Percentiles rank a stretch among this genome's conserved stretches.
phyloP scores from a whole-genome alignment of 306 rosid species.

The Dalbergia oliveri region DNA sequence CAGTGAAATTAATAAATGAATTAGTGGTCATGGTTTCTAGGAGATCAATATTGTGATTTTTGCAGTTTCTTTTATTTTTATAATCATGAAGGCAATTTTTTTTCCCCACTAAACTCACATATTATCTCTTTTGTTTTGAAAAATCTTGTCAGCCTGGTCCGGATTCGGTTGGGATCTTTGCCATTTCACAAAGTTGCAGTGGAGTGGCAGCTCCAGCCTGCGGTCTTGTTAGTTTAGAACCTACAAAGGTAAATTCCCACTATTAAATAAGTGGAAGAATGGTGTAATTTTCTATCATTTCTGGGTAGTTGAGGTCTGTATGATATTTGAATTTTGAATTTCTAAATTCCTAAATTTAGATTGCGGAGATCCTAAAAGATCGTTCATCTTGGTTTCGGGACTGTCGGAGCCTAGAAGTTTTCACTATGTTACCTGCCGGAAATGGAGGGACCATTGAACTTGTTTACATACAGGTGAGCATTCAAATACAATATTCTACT shows the following conservation, averaged over 20 bases:
- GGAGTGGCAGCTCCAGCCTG: constrained; percentile 99
- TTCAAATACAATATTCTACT: background rate
- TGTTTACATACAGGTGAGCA: constrained; percentile 85
- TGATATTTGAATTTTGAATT: constrained; percentile 35
- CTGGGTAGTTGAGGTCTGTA: constrained; percentile 12
- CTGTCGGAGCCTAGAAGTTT: constrained; percentile 97
- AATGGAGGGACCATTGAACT: constrained; percentile 96
- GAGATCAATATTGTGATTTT: background rate
- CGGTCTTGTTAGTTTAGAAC: constrained; percentile 97
- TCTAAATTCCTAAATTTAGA: constrained; percentile 52
- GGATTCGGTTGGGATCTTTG: constrained; percentile 99
- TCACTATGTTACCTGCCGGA: constrained; percentile 93
- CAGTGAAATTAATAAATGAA: background rate
- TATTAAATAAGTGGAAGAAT: constrained; percentile 1
- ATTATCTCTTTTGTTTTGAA: background rate
- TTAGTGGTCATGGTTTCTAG: background rate
- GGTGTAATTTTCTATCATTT: constrained; percentile 22
- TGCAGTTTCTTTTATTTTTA: background rate
- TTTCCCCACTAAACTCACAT: background rate
- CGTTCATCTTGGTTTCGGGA: constrained; percentile 98
- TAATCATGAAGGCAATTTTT: background rate
- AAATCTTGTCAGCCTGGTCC: constrained; percentile 90
- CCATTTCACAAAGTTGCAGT: constrained; percentile 94
- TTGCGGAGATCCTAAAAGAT: constrained; percentile 99
- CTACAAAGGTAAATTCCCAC: constrained; percentile 69